phyloP scores from a whole-genome alignment of 148 eudicot species.

The Spergularia marina region DNA sequence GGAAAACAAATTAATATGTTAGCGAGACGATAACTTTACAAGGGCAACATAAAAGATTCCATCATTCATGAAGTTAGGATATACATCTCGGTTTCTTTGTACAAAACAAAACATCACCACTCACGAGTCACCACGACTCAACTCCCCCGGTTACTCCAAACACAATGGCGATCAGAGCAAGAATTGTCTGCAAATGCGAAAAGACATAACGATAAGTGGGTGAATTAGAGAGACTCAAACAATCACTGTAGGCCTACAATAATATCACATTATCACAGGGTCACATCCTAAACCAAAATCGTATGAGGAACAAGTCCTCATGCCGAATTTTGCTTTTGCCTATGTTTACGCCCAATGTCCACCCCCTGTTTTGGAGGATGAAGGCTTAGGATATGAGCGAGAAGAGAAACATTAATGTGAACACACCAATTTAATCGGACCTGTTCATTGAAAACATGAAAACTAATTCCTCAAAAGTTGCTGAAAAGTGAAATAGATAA shows the following conservation, averaged over 20 bases:
- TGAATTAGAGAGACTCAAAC: neutral
- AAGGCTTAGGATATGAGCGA: neutral
- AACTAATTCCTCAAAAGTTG: neutral
- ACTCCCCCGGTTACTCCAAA: constrained; percentile 58
- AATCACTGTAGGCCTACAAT: neutral
- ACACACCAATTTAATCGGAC: no score
- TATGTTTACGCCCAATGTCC: no score
- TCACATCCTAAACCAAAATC: neutral
- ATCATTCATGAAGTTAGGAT: constrained; percentile 18
- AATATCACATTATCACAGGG: neutral
- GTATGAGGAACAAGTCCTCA: neutral
- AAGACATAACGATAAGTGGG: neutral
- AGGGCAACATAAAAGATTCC: no score
- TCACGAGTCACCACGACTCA: constrained; percentile 51
- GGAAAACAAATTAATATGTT: no score
- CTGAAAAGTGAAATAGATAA: neutral
- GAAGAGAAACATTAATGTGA: neutral
- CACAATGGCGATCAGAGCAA: constrained; percentile 57
- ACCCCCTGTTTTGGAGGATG: no score
- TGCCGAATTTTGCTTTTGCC: no score
- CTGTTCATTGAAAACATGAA: neutral
- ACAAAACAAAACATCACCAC: neutral
- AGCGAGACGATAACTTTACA: no score
- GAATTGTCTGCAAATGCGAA: constrained; percentile 55
- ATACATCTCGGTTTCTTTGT: constrained; percentile 19